Percentiles rank a stretch among this genome's conserved stretches.
These are phyloP conservation scores for Syncephalis fuscata DNA, from an alignment of 371 early-diverging fungal genomes.

Conservation along the genomic window DNA sequence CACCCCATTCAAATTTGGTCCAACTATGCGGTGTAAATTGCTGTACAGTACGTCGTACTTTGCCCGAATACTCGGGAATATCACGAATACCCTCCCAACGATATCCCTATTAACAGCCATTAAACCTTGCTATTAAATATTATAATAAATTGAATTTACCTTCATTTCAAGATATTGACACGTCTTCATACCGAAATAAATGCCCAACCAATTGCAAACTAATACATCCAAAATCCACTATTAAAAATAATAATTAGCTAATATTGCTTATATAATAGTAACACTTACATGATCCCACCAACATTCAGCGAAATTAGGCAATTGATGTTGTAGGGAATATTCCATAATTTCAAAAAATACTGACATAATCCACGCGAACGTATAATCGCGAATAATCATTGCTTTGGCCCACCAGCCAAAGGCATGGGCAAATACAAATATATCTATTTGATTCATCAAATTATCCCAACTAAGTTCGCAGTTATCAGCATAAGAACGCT, in stretches of 20 bases:
- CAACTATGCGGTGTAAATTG: conserved; percentile 92
- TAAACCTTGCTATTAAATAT: no score
- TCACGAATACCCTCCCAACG: conserved; percentile 83
- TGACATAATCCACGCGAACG: conserved; percentile 90
- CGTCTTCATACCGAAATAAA: conserved; percentile 88
- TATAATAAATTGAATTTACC: conserved; percentile 9
- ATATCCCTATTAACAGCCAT: no score
- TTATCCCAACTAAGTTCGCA: conserved; percentile 47
- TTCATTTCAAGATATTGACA: conserved; percentile 90
- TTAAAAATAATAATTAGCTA: background rate
- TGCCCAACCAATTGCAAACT: conserved; percentile 87
- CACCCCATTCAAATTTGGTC: conserved; percentile 78
- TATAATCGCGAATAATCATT: conserved; percentile 80
- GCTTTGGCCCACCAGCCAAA: conserved; percentile 94
- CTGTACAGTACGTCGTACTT: conserved; percentile 70
- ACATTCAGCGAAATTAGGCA: conserved; percentile 96
- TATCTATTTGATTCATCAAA: conserved; percentile 65
- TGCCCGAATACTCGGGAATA: conserved; percentile 67
- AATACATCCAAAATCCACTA: conserved; percentile 94
- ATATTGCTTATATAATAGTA: background rate
- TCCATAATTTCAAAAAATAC: conserved; percentile 90
- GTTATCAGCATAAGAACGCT: conserved; percentile 78
- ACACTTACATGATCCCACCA: conserved; percentile 95
- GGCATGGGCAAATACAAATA: conserved; percentile 86
- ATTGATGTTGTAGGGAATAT: conserved; percentile 87